Base-by-base conservation (phyloP, 108 stramenopile species). In the Parmales sp. region DNA sequence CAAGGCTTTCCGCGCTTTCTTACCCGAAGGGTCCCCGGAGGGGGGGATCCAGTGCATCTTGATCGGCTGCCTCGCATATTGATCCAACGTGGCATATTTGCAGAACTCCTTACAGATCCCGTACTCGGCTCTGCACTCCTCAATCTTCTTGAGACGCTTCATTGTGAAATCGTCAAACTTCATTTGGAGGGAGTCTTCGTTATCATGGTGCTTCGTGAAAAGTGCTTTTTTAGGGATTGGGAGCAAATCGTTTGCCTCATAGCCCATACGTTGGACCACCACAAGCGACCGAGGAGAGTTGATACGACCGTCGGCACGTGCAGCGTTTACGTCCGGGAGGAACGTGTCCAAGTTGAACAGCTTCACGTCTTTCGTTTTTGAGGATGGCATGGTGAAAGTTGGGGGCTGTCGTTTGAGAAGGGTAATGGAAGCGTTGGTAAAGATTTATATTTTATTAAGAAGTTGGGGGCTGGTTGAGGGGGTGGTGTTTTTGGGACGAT, bases 101-200 rank as follows among this genome's bases (percentile, higher is more conserved):
- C 31, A 34, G 54, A 60, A 60, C 20, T 60, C 54, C 54, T 60
- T 48, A 23, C 46, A 48, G 46, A 48, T 23, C 54, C 36, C 54
- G 20, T 60, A 60, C 54, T 60, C 54, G 16, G 29, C 54, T 34
- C 54, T 60, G 28, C 54, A 60, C 54, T 60, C 29, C 54, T 60
- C 29, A 60, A 60, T 60, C 31, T 60, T 60, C 8, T 1, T 16
- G 0, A 13, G 13, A 28, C 54, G 29, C 31, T 60, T 60, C 29
- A 34, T 11, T 34, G 29, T 34, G 11, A 11, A 60, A 4, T 28
- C 20, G 28, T 60, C 54, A 11, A 11, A 60, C 54, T 60, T 60
- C 9, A 60, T 2, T 16, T 29, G 29, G 20, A 19, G 54, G 11
- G 54, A 34, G 36, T 28, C 54, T 34, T 60, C 36, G 28, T 60